A percentile compares a stretch with the other conserved stretches of the same genome.
Conservation (phyloP, 106 monocot genomes). For the Hemerocallis citrina region DNA sequence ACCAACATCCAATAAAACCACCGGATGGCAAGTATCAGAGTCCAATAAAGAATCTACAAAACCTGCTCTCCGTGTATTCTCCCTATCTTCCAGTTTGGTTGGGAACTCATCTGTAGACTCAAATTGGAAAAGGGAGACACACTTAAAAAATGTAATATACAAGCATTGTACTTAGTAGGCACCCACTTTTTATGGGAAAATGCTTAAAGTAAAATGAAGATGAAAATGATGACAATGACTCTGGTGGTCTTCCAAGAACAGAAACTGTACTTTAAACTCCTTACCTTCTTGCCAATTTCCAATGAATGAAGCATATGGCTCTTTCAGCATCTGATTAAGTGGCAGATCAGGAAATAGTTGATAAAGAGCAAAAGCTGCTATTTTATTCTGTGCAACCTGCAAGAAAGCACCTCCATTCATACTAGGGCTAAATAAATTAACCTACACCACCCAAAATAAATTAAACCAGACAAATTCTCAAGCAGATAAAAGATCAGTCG, state of each 20-base stretch:
- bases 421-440: too few relatives aligned
- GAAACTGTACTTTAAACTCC: background rate
- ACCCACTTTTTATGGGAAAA: too few relatives aligned
- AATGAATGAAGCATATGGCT: slow-evolving; percentile 67
- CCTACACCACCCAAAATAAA: too few relatives aligned
- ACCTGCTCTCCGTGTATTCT: slow-evolving; percentile 56
- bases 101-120: slow-evolving; percentile 28
- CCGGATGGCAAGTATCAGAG: slow-evolving; percentile 10
- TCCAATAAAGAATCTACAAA: slow-evolving; percentile 79
- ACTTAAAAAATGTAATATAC: background rate
- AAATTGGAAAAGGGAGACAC: slow-evolving; percentile 2
- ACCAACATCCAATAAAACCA: slow-evolving; percentile 15
- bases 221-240: too few relatives aligned
- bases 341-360: slow-evolving; percentile 77
- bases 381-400: slow-evolving; percentile 79
- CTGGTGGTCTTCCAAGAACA: slow-evolving; percentile 2
- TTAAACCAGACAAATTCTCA: background rate
- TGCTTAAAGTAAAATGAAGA: too few relatives aligned
- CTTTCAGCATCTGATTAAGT: slow-evolving; percentile 49
- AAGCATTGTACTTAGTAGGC: too few relatives aligned
- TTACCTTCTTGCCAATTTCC: slow-evolving; percentile 61
- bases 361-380: slow-evolving; percentile 79
- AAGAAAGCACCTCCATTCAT: slow-evolving; percentile 2
- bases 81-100: slow-evolving; percentile 26
- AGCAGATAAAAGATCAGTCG: background rate